phyloP scores from a whole-genome alignment of 2,329 filamentous ascomycete genomes.

The Lecanoromycetidae sp. region DNA sequence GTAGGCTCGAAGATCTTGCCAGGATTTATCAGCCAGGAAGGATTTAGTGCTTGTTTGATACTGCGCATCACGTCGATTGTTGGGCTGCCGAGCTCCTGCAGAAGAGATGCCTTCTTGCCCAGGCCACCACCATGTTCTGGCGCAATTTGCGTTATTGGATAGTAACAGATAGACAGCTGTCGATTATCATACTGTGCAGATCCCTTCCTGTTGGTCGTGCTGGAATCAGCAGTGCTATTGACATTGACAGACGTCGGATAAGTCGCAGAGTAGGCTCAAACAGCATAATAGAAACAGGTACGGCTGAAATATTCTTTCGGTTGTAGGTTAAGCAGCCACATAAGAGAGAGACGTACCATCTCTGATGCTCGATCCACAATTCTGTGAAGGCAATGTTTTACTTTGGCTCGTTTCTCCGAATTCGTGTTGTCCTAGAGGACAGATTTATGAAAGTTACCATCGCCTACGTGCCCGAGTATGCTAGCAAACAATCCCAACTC shows the following conservation, averaged over 20 bases:
- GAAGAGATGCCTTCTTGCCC: conserved; percentile 69
- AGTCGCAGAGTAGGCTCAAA: too few species aligned
- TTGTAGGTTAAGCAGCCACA: too few species aligned
- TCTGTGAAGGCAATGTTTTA: conserved; percentile 70
- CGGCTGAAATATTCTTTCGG: too few species aligned
- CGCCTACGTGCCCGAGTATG: conserved; percentile 79
- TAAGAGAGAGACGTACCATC: too few species aligned
- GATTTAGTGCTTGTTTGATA: conserved; percentile 73
- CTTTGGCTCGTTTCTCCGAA: conserved; percentile 57
- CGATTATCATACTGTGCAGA: too few species aligned
- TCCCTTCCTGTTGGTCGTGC: too few species aligned
- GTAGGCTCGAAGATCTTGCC: conserved; percentile 70
- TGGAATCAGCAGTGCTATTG: too few species aligned
- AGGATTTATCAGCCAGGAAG: conserved; percentile 79
- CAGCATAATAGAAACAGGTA: too few species aligned
- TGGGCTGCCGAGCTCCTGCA: conserved; percentile 67
- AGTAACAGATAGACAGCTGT: too few species aligned
- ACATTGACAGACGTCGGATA: too few species aligned
- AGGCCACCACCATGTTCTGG: conserved; percentile 42
- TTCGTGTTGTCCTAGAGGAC: conserved; percentile 73
- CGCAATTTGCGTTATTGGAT: background rate
- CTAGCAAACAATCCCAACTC: conserved; percentile 75
- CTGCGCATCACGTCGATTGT: conserved; percentile 75
- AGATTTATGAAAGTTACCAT: conserved; percentile 88
- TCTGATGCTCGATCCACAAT: conserved; percentile 86